Conservation (phyloP, 257 asterid species). For the Capsicum baccatum region DNA sequence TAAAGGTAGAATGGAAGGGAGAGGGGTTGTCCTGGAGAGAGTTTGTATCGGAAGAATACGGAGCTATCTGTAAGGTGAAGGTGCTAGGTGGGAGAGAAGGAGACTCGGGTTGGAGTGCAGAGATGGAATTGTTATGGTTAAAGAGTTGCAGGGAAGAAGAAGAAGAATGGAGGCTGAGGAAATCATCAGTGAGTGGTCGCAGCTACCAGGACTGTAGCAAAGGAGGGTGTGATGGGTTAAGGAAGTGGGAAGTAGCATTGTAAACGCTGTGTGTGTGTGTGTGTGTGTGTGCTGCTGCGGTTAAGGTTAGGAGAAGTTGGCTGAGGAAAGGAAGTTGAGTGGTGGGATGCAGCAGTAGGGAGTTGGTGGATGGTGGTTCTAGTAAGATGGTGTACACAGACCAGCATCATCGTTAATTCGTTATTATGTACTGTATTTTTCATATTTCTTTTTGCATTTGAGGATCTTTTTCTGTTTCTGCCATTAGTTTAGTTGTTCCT, state of each 20-base stretch:
- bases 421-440: neutral
- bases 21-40: neutral
- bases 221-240: slow-evolving; percentile 9
- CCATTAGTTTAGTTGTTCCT: neutral
- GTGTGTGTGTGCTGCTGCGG: neutral
- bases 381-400: neutral
- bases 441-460: neutral
- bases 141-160: neutral
- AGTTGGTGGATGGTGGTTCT: neutral
- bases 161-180: neutral
- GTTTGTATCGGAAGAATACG: neutral
- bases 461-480: neutral
- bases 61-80: too few species aligned
- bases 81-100: too few species aligned
- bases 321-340: slow-evolving; percentile 1
- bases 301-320: neutral
- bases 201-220: neutral
- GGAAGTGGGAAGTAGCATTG: neutral
- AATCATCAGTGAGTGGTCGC: neutral
- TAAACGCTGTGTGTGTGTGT: neutral
- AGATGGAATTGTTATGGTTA: neutral
- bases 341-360: neutral
- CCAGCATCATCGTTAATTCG: neutral
- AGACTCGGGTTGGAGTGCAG: too few species aligned
- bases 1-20: neutral